Conservation (phyloP, 768 basidiomycete species). For the Chiua virens region DNA sequence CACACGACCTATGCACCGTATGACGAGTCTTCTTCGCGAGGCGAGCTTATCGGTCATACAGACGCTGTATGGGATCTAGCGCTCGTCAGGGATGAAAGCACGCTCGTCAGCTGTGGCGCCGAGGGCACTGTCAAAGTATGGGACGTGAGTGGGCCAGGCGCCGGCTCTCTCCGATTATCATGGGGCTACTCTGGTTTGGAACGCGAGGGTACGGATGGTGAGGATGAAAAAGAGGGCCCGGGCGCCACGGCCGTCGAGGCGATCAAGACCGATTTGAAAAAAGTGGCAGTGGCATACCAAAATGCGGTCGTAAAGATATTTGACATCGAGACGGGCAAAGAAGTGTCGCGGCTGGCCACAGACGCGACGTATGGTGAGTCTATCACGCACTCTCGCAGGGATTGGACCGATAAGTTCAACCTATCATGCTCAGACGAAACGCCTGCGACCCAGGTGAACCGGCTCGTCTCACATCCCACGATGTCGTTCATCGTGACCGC, state of each 20-base stretch:
- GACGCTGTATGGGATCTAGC: conserved; percentile 97
- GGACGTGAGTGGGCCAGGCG: conserved; percentile 75
- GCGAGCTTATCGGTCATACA: conserved; percentile 87
- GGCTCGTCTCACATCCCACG: conserved; percentile 86
- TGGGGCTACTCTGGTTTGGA: conserved; percentile 82
- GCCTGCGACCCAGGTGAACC: conserved; percentile 77
- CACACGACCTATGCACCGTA: conserved; percentile 93
- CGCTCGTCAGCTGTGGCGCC: conserved; percentile 86
- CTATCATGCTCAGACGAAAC: conserved; percentile 56
- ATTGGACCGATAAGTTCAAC: conserved; percentile 2
- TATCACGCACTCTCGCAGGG: background rate
- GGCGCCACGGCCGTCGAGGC: conserved; percentile 85
- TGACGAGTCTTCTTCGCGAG: conserved; percentile 74
- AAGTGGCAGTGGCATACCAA: conserved; percentile 88
- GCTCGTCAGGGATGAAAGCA: conserved; percentile 77
- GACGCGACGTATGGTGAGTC: conserved; percentile 57
- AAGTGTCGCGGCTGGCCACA: conserved; percentile 59
- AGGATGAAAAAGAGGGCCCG: conserved; percentile 45
- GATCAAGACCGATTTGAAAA: conserved; percentile 78
- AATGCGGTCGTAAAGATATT: conserved; percentile 90
- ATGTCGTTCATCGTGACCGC: conserved; percentile 86
- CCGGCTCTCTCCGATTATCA: conserved; percentile 61
- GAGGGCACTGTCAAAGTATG: conserved; percentile 94
- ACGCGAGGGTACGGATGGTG: conserved; percentile 34
- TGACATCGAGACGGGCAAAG: conserved; percentile 86